Percentiles rank a stretch among this genome's conserved stretches.
Evolutionary conservation across 345 rosid genomes (phyloP).

Genomic region (Heritiera fomes): DNA sequence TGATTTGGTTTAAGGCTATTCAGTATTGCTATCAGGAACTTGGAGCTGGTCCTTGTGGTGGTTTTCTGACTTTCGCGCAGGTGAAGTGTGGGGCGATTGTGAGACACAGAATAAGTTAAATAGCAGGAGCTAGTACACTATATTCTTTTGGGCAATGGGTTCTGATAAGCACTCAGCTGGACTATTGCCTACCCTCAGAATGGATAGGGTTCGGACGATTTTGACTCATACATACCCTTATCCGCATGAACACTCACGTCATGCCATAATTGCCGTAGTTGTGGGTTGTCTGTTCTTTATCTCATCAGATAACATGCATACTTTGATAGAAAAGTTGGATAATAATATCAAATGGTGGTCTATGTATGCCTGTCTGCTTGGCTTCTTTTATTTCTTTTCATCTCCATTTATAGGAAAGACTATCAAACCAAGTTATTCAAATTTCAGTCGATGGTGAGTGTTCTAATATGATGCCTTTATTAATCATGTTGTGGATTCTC

Average conservation of each 20-base stretch:
- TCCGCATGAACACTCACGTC: constrained; percentile 98
- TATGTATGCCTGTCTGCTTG: constrained; percentile 96
- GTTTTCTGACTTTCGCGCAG: constrained; percentile 20
- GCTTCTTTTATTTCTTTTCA: constrained; percentile 98
- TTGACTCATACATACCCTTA: constrained; percentile 85
- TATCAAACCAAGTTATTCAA: constrained; percentile 90
- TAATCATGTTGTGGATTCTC: neutral
- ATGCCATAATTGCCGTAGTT: constrained; percentile 89
- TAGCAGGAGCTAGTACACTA: neutral
- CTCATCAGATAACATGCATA: constrained; percentile 95
- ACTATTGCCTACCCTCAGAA: constrained; percentile 56
- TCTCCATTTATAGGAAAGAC: constrained; percentile 96
- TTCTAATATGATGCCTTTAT: constrained; percentile 1
- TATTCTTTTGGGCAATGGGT: constrained; percentile 39
- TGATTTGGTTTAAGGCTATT: neutral
- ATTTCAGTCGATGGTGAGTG: constrained; percentile 93
- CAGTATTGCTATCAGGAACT: constrained; percentile 23
- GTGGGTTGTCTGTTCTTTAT: constrained; percentile 95
- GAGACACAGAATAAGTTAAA: constrained; percentile 21
- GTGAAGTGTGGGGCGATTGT: constrained; percentile 21
- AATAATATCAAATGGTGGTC: constrained; percentile 97
- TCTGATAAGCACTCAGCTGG: constrained; percentile 54
- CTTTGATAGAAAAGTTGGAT: constrained; percentile 87
- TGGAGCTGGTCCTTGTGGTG: constrained; percentile 22
- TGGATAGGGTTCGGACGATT: constrained; percentile 94